Conservation (phyloP, 345 rosid species). For the Dipteronia dyeriana region DNA sequence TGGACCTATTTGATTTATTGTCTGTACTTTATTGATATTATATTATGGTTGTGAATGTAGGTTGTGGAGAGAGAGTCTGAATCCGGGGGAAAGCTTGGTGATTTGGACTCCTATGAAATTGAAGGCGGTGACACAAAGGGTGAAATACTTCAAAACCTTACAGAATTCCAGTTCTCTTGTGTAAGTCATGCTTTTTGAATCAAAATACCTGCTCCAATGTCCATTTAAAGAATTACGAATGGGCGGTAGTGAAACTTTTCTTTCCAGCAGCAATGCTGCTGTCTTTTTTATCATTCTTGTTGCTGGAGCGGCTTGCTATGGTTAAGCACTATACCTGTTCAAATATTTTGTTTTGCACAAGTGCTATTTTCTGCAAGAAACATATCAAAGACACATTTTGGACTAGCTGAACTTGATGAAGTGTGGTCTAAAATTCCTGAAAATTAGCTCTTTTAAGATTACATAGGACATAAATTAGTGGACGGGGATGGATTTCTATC, state of each 20-base stretch:
- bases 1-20: not conserved
- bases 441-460: not conserved
- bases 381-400: not conserved
- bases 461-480: not conserved
- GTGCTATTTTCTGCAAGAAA: conserved; percentile 1
- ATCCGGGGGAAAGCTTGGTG: conserved; percentile 84
- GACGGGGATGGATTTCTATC: not conserved
- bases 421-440: not conserved
- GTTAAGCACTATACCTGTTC: not conserved
- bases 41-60: conserved; percentile 35
- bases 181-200: conserved; percentile 51
- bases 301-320: not conserved
- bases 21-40: conserved; percentile 13
- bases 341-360: not conserved
- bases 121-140: conserved; percentile 98
- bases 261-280: not conserved
- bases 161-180: conserved; percentile 97
- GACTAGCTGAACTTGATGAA: not conserved
- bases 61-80: conserved; percentile 87
- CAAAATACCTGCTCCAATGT: not conserved
- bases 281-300: not conserved
- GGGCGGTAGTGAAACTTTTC: not conserved
- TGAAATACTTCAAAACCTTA: conserved; percentile 85
- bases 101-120: conserved; percentile 89
- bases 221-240: not conserved